Percentiles rank a stretch among this genome's conserved stretches.
phyloP scores from a whole-genome alignment of 805 yeast genomes.

The Wickerhamiella dianesei region DNA sequence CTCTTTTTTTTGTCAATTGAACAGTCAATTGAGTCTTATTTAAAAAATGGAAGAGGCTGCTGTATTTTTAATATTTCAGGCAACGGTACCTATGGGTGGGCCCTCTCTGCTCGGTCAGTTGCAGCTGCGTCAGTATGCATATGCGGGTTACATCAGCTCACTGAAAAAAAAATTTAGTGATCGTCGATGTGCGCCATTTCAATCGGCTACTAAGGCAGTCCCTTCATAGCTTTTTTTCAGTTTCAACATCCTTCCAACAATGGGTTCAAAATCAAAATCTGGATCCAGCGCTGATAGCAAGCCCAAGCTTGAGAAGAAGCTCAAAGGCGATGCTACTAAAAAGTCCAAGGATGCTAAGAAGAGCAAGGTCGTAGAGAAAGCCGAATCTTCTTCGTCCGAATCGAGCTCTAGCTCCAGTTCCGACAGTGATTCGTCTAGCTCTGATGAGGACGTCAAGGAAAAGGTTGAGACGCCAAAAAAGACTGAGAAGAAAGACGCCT shows the following conservation, averaged over 20 bases:
- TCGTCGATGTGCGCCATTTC: neutral
- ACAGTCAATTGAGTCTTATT: no score
- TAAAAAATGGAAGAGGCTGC: no score
- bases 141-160: neutral
- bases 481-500: slow-evolving; percentile 9
- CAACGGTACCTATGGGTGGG: no score
- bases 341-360: slow-evolving; percentile 19
- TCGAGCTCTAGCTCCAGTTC: slow-evolving; percentile 18
- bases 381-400: slow-evolving; percentile 15
- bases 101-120: neutral
- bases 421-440: slow-evolving; percentile 8
- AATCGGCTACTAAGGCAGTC: neutral
- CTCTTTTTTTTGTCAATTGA: no score
- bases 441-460: slow-evolving; percentile 5
- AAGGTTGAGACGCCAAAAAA: slow-evolving; percentile 11
- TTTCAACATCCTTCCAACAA: neutral
- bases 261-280: neutral
- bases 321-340: slow-evolving; percentile 13
- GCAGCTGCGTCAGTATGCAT: neutral
- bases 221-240: neutral
- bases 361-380: neutral
- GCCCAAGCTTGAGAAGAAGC: slow-evolving; percentile 7
- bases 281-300: neutral
- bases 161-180: neutral
- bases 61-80: no score